Conservation (phyloP, 73 alveolate genomes). For the Paramecium tetraurelia region DNA sequence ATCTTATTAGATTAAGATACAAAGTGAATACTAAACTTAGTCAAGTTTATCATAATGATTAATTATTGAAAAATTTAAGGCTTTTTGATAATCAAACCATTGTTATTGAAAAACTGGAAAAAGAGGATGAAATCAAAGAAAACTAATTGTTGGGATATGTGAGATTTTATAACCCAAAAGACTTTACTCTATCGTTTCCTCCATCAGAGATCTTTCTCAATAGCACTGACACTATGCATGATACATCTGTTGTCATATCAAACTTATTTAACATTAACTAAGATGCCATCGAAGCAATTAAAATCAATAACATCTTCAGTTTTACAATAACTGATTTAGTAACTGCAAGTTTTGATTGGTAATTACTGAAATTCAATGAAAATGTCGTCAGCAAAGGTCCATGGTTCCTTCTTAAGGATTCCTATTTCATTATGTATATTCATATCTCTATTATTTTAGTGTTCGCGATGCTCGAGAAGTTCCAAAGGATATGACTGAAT, state of each 20-base stretch:
- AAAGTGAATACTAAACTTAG: not conserved
- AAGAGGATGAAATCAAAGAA: not conserved
- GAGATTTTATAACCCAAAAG: not conserved
- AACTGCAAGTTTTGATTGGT: slow-evolving; percentile 39
- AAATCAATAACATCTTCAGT: slow-evolving; percentile 4
- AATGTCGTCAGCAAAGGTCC: not conserved
- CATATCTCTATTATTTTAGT: not conserved
- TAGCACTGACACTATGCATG: not conserved
- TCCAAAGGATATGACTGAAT: slow-evolving; percentile 1
- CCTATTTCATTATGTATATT: not conserved
- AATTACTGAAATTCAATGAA: not conserved
- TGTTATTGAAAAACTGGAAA: not conserved
- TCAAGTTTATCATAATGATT: not conserved
- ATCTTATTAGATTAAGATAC: slow-evolving; percentile 15
- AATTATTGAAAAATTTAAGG: not conserved
- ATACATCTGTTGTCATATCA: not conserved
- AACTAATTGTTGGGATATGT: not conserved
- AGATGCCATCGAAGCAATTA: slow-evolving; percentile 23
- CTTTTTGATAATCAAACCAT: not conserved
- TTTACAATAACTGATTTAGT: slow-evolving; percentile 31
- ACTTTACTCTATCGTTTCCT: slow-evolving; percentile 7
- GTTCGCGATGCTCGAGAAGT: slow-evolving; percentile 7
- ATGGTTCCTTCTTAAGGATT: slow-evolving; percentile 11
- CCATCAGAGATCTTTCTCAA: not conserved
- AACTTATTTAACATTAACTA: not conserved